Conservation (phyloP, 2,329 filamentous ascomycete genomes). For the Aureobasidium sp. region DNA sequence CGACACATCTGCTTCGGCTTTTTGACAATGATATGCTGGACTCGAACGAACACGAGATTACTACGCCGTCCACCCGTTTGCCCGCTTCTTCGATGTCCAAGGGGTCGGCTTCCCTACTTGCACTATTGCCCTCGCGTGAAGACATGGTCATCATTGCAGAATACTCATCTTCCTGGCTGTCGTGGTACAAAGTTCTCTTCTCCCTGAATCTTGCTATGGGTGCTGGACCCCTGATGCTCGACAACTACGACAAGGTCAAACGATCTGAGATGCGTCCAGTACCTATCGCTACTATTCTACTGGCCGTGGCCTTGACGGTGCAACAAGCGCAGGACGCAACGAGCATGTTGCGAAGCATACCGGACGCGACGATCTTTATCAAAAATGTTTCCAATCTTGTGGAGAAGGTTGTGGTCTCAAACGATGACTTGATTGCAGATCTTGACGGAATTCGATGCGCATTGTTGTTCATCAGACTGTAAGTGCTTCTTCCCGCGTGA, state of each 20-base stretch:
- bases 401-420: constrained; percentile 32
- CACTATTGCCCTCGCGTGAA: constrained; percentile 30
- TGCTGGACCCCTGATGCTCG: constrained; percentile 29
- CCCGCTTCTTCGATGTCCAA: background rate
- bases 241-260: constrained; percentile 31
- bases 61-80: background rate
- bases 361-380: constrained; percentile 23
- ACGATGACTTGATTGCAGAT: constrained; percentile 38
- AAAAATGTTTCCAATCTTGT: constrained; percentile 32
- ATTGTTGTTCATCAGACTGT: constrained; percentile 41
- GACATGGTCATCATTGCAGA: constrained; percentile 29
- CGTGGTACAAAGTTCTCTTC: constrained; percentile 30
- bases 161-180: constrained; percentile 33
- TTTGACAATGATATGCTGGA: constrained; percentile 36
- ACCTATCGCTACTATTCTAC: constrained; percentile 31
- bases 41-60: constrained; percentile 22
- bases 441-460: constrained; percentile 36
- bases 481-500: constrained; percentile 23
- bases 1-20: constrained; percentile 33
- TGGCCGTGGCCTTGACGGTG: constrained; percentile 34
- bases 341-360: constrained; percentile 11
- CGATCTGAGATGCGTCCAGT: constrained; percentile 29
- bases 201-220: constrained; percentile 27
- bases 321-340: constrained; percentile 28
- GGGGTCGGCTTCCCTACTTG: constrained; percentile 19